Conservation (phyloP, 805 yeast genomes). For the Pichia californica region DNA sequence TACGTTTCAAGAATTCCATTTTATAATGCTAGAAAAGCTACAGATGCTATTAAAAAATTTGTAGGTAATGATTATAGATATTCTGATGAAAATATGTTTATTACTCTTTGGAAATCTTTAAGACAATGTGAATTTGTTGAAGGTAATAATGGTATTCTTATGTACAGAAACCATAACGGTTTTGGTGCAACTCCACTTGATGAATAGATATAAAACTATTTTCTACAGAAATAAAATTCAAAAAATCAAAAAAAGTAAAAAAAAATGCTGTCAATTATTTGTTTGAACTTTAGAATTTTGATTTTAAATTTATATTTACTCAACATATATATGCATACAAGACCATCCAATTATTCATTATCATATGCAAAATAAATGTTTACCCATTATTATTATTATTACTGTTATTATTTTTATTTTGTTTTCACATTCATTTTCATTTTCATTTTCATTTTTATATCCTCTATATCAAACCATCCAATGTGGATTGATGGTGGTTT, state of each 20-base stretch:
- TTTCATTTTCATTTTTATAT: too few relatives aligned
- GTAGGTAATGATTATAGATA: constrained; percentile 47
- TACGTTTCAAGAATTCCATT: constrained; percentile 51
- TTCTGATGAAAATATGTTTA: constrained; percentile 52
- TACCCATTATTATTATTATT: too few relatives aligned
- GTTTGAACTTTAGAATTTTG: too few relatives aligned
- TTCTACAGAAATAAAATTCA: too few relatives aligned
- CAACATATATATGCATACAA: too few relatives aligned
- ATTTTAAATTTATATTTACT: too few relatives aligned
- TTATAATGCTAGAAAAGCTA: constrained; percentile 49
- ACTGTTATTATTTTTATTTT: not conserved
- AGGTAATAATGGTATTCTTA: constrained; percentile 57
- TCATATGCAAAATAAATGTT: too few relatives aligned
- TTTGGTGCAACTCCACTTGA: constrained; percentile 32
- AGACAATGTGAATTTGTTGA: constrained; percentile 70
- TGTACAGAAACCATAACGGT: constrained; percentile 56
- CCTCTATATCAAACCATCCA: too few relatives aligned
- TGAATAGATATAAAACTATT: not conserved
- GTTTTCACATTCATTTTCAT: too few relatives aligned
- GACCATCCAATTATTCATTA: too few relatives aligned
- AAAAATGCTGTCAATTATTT: too few relatives aligned
- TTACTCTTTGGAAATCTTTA: constrained; percentile 47
- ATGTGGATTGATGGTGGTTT: constrained; percentile 2
- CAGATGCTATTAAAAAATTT: constrained; percentile 44
- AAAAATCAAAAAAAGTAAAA: too few relatives aligned